Percentiles rank a stretch among this genome's conserved stretches.
Evolutionary conservation across 768 basidiomycete genomes (phyloP).

Genomic region (Serendipita sp.): DNA sequence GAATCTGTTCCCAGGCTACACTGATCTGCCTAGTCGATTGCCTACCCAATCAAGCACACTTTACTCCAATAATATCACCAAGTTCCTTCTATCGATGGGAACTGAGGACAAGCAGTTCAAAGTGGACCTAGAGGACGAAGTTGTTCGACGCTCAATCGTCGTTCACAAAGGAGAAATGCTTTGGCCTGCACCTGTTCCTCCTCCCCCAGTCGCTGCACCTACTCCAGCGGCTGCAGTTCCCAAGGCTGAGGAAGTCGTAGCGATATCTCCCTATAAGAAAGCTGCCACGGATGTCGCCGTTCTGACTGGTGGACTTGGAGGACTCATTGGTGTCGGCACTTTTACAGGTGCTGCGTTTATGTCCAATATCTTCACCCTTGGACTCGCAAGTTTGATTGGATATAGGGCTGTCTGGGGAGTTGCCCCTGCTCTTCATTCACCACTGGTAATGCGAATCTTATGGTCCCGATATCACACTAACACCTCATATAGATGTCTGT

Average conservation of each 20-base stretch:
- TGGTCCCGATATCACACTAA: neutral
- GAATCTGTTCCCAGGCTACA: slow-evolving; percentile 37
- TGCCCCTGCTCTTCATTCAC: slow-evolving; percentile 73
- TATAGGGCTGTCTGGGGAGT: slow-evolving; percentile 87
- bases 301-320: slow-evolving; percentile 62
- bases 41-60: slow-evolving; percentile 81
- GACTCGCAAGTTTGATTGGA: slow-evolving; percentile 70
- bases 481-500: slow-evolving; percentile 45
- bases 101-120: slow-evolving; percentile 41
- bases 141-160: slow-evolving; percentile 65
- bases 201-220: slow-evolving; percentile 42
- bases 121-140: slow-evolving; percentile 67
- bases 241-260: slow-evolving; percentile 31
- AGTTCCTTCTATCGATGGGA: slow-evolving; percentile 63
- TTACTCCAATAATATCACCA: slow-evolving; percentile 84
- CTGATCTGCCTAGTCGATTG: slow-evolving; percentile 72
- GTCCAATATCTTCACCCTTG: slow-evolving; percentile 79
- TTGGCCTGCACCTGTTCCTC: slow-evolving; percentile 49
- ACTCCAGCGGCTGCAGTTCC: slow-evolving; percentile 31
- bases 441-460: slow-evolving; percentile 23
- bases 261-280: slow-evolving; percentile 79
- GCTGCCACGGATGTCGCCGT: slow-evolving; percentile 55
- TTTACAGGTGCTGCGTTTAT: slow-evolving; percentile 69
- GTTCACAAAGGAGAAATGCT: slow-evolving; percentile 50
- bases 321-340: slow-evolving; percentile 57